phyloP scores from a whole-genome alignment of 73 alveolate species.

The Stentor coeruleus region DNA sequence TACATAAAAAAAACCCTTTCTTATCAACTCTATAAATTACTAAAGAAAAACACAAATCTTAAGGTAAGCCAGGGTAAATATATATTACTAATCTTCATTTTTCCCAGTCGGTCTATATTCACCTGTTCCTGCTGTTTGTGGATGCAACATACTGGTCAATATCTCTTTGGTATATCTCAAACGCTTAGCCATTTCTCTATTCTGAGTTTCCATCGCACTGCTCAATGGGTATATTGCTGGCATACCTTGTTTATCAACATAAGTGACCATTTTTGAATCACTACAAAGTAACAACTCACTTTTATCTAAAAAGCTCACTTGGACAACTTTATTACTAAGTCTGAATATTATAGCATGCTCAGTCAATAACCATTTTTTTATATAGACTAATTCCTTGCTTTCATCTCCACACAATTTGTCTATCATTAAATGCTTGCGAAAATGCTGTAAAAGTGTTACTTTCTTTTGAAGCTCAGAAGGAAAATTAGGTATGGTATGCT shows the following conservation, averaged over 20 bases:
- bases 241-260: slow-evolving; percentile 55
- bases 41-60: no score
- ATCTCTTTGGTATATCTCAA: slow-evolving; percentile 54
- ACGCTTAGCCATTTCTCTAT: slow-evolving; percentile 52
- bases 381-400: slow-evolving; percentile 40
- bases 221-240: slow-evolving; percentile 35
- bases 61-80: no score
- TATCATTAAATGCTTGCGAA: slow-evolving; percentile 43
- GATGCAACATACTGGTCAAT: slow-evolving; percentile 36
- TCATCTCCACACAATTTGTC: slow-evolving; percentile 31
- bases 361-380: slow-evolving; percentile 54
- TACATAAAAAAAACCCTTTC: no score
- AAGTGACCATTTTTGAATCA: slow-evolving; percentile 43
- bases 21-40: no score
- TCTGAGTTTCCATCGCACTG: slow-evolving; percentile 44
- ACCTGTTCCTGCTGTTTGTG: slow-evolving; percentile 24
- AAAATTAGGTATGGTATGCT: background rate
- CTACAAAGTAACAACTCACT: slow-evolving; percentile 45
- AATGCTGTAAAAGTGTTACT: slow-evolving; percentile 47
- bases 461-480: slow-evolving; percentile 52
- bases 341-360: slow-evolving; percentile 66
- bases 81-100: background rate
- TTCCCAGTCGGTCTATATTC: background rate
- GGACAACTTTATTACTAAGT: slow-evolving; percentile 67
- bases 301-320: slow-evolving; percentile 54